phyloP scores from a whole-genome alignment of 2,329 filamentous ascomycete genomes.

The Trichophyton simii region DNA sequence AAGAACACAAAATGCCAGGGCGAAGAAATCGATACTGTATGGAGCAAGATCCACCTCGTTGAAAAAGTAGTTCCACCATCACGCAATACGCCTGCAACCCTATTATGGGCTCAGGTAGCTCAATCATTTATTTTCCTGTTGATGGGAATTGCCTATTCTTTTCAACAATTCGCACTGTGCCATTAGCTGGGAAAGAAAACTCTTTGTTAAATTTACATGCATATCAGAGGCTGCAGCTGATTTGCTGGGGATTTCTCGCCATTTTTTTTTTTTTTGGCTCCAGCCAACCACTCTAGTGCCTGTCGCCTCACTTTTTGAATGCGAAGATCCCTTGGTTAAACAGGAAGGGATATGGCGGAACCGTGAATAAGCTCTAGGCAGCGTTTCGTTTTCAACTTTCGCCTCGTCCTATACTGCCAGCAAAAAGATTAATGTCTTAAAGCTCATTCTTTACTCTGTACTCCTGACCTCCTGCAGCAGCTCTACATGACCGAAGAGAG shows the following conservation, averaged over 20 bases:
- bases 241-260: constrained; percentile 2
- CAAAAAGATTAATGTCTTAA: not conserved
- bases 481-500: not conserved
- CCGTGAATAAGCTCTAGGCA: constrained; percentile 2
- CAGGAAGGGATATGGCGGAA: constrained; percentile 2
- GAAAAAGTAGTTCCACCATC: constrained; percentile 2
- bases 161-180: not conserved
- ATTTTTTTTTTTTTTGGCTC: not conserved
- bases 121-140: not conserved
- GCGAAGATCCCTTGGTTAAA: constrained; percentile 7
- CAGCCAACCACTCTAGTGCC: not conserved
- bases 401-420: not conserved
- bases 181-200: not conserved
- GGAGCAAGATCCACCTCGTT: not conserved
- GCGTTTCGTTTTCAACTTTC: constrained; percentile 2
- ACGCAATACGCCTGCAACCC: constrained; percentile 1
- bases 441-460: not conserved
- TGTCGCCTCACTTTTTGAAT: constrained; percentile 4
- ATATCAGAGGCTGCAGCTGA: not conserved
- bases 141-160: not conserved
- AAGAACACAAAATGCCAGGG: not conserved
- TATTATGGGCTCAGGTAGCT: not conserved
- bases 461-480: not conserved
- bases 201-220: constrained; percentile 1
- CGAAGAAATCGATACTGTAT: not conserved